phyloP scores from a whole-genome alignment of 2,329 filamentous ascomycete species.

The Aspergillus carbonarius region DNA sequence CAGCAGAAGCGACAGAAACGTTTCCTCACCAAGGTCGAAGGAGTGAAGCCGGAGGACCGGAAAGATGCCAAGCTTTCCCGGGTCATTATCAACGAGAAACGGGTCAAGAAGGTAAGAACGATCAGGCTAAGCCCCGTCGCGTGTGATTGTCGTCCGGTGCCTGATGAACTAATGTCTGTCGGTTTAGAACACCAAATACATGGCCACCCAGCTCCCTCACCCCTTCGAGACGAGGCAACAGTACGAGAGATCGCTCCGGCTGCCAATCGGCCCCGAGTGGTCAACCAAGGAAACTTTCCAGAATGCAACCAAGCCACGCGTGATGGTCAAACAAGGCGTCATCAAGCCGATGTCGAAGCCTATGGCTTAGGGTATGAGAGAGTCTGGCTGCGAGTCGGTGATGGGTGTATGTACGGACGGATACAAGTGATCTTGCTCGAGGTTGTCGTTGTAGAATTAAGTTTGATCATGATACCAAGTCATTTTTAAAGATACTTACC shows the following conservation, averaged over 20 bases:
- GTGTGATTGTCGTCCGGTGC: neutral
- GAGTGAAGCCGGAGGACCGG: constrained; percentile 72
- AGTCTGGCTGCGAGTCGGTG: constrained; percentile 7
- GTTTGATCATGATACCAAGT: constrained; percentile 13
- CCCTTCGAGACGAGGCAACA: constrained; percentile 84
- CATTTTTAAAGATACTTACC: neutral
- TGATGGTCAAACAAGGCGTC: constrained; percentile 87
- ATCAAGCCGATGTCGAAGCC: constrained; percentile 87
- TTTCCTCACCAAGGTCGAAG: constrained; percentile 54
- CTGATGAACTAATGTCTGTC: constrained; percentile 17
- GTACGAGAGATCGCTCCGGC: constrained; percentile 82
- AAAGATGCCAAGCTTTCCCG: constrained; percentile 78
- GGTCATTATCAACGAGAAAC: constrained; percentile 92
- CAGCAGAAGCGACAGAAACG: constrained; percentile 61
- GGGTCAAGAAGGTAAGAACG: constrained; percentile 71
- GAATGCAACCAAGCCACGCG: constrained; percentile 79
- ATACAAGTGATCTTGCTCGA: neutral
- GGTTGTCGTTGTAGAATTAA: neutral
- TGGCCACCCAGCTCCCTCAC: constrained; percentile 80
- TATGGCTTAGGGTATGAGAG: constrained; percentile 41
- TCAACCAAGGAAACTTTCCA: constrained; percentile 95
- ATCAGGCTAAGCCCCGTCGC: neutral
- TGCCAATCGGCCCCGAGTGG: constrained; percentile 93
- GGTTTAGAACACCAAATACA: constrained; percentile 74
- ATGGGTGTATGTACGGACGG: neutral